phyloP scores from a whole-genome alignment of 2,329 filamentous ascomycete genomes.

The Esteya vermicola region DNA sequence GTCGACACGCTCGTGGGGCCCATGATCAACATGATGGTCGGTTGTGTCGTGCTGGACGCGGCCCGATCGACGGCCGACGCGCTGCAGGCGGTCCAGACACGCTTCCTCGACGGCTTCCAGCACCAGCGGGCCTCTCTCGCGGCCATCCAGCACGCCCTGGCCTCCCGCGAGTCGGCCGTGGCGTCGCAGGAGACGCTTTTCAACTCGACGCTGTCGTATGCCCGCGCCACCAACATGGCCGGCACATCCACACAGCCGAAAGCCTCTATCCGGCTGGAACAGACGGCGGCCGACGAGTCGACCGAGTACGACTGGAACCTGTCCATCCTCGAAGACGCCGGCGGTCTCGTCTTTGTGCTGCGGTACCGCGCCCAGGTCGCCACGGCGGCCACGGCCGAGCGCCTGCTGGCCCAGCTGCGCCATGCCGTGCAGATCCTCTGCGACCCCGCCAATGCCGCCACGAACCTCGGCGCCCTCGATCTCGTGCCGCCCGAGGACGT shows the following conservation, averaged over 20 bases:
- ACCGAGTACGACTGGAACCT: neutral
- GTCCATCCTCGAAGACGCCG: neutral
- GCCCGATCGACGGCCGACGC: slow-evolving; percentile 12
- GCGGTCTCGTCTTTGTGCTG: neutral
- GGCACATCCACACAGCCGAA: too few relatives aligned
- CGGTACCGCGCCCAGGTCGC: neutral
- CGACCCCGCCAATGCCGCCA: neutral
- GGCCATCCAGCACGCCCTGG: too few relatives aligned
- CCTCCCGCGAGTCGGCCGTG: neutral
- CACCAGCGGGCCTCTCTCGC: slow-evolving; percentile 29
- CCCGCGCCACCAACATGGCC: too few relatives aligned
- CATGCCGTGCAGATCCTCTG: too few relatives aligned
- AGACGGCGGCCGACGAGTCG: neutral
- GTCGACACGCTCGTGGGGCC: slow-evolving; percentile 35
- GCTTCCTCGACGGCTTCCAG: slow-evolving; percentile 28
- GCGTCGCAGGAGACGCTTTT: too few relatives aligned
- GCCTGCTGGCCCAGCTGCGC: too few relatives aligned
- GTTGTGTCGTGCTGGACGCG: slow-evolving; percentile 25
- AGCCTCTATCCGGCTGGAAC: neutral
- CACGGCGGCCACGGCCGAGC: neutral
- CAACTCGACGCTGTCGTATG: too few relatives aligned
- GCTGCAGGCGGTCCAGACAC: slow-evolving; percentile 49
- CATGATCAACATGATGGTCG: slow-evolving; percentile 40
- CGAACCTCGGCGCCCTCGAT: neutral
- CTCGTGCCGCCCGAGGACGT: neutral